A percentile compares a stretch with the other conserved stretches of the same genome.
Conservation (phyloP, 352 stramenopile species). For the Phytophthora chlamydospora region DNA sequence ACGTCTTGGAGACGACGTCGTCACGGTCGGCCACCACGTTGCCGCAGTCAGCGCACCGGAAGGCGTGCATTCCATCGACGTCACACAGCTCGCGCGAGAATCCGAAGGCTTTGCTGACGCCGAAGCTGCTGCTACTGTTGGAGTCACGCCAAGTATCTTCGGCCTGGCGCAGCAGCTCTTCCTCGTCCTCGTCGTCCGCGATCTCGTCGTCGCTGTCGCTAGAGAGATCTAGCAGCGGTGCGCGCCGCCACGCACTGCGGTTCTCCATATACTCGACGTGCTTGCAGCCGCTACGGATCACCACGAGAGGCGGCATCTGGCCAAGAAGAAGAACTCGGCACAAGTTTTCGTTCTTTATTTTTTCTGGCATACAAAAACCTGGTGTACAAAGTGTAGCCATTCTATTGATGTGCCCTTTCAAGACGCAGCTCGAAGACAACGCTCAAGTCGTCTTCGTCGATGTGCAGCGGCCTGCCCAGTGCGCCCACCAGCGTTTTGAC, state of each 20-base stretch:
- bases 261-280: constrained; percentile 74
- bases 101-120: constrained; percentile 35
- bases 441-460: constrained; percentile 64
- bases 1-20: constrained; percentile 80
- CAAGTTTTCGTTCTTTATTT: constrained; percentile 23
- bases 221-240: constrained; percentile 23
- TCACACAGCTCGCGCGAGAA: constrained; percentile 57
- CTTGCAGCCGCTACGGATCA: constrained; percentile 71
- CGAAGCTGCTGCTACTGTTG: constrained; percentile 10
- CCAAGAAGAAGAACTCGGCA: not conserved
- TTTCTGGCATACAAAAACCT: constrained; percentile 1
- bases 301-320: constrained; percentile 69
- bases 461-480: constrained; percentile 39
- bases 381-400: constrained; percentile 23
- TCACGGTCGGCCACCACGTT: constrained; percentile 69
- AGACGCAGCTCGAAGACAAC: constrained; percentile 57
- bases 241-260: constrained; percentile 44
- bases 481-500: constrained; percentile 51
- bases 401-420: constrained; percentile 14
- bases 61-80: constrained; percentile 54
- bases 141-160: constrained; percentile 26
- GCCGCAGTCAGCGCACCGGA: constrained; percentile 68
- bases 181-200: constrained; percentile 31
- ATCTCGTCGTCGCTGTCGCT: constrained; percentile 36
- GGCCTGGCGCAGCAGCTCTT: constrained; percentile 26